Evolutionary conservation across 176 grass and related monocot genomes (phyloP), one percentile per base, ranked within the genome.

Genomic region (Echinochloa phyllopogon): DNA sequence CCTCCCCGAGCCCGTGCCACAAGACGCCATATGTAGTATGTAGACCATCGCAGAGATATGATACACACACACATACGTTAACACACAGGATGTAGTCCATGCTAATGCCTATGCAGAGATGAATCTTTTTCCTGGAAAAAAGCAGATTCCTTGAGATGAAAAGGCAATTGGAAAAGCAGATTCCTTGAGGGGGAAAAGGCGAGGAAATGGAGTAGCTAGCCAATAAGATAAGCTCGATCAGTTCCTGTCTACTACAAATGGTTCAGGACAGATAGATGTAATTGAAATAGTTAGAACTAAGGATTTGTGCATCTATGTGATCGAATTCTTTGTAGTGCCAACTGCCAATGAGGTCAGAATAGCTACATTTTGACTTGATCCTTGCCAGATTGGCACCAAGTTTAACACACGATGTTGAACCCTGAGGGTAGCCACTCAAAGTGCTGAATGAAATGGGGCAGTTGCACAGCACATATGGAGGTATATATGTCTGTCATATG

Each of bases 91-190:
- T 8, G 4, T 17, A 51, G 4, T 71, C 12, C 69, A 71, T 47
- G n/a, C 60, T 23, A 33, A 33, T 23, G 17, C 5, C 24, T 36
- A 25, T 25, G 16, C 39, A 33, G 42, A 56, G 27, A 29, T 55
- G 27, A 25, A 57, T 64, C 43, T 63, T 84, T 42, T 18, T 3
- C 36, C 10, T 69, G 65, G 66, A 13, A 45, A 65, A 81, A 81
- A 81, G 79, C n/a, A 53, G 63, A 53, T 80, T 61, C 20, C 23
- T 38, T n/a, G 27, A 50, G 27, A 16, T 8, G 10, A 2, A 3
- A 23, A 23, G 18, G 25, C 56, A 24, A 24, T 18, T 24, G 8
- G 12, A 6, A 81, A 81, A 81, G 79, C n/a, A 52, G 62, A 53
- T 80, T 62, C 21, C 23, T 38, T n/a, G 29, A 51, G 29, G 29